Percentiles rank a stretch among this genome's conserved stretches.
These are phyloP conservation scores for Nigrograna mackinnonii DNA, from an alignment of 2,329 filamentous ascomycete genomes.

Conservation along the genomic window DNA sequence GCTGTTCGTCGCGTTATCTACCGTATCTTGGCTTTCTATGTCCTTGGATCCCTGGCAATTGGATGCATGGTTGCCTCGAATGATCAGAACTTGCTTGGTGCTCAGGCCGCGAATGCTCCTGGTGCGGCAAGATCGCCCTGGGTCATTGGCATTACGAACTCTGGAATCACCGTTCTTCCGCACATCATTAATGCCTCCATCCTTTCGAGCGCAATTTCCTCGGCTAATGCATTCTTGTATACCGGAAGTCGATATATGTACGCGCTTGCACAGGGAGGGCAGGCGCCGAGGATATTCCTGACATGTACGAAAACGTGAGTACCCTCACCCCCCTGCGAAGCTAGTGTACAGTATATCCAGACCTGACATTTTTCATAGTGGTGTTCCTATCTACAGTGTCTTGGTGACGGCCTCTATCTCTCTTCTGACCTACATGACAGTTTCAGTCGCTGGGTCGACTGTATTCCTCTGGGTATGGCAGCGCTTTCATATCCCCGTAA, in stretches of 20 bases:
- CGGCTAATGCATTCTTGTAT: conserved; percentile 68
- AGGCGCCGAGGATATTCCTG: conserved; percentile 57
- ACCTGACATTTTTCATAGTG: too few relatives aligned
- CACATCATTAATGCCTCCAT: conserved; percentile 78
- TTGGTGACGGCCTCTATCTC: conserved; percentile 44
- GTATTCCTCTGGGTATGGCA: conserved; percentile 69
- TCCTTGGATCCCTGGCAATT: conserved; percentile 55
- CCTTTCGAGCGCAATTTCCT: conserved; percentile 71
- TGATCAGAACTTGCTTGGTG: conserved; percentile 54
- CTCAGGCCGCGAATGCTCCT: conserved; percentile 44
- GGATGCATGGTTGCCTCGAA: conserved; percentile 63
- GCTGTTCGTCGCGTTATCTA: conserved; percentile 59
- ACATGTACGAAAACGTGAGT: conserved; percentile 50
- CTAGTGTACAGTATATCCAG: too few relatives aligned
- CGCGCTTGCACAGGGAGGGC: conserved; percentile 52
- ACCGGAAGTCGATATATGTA: conserved; percentile 56
- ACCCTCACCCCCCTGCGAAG: too few relatives aligned
- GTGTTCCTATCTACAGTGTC: conserved; percentile 47
- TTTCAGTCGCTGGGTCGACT: conserved; percentile 47
- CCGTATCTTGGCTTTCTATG: conserved; percentile 61
- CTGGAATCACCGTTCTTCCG: conserved; percentile 68
- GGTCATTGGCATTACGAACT: conserved; percentile 70
- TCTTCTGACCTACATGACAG: conserved; percentile 54
- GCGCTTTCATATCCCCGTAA: too few relatives aligned
- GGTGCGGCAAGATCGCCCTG: conserved; percentile 41